These are phyloP conservation scores for Aspergillus nomiae DNA, from an alignment of 2,329 filamentous ascomycete species.

Conservation along the genomic window DNA sequence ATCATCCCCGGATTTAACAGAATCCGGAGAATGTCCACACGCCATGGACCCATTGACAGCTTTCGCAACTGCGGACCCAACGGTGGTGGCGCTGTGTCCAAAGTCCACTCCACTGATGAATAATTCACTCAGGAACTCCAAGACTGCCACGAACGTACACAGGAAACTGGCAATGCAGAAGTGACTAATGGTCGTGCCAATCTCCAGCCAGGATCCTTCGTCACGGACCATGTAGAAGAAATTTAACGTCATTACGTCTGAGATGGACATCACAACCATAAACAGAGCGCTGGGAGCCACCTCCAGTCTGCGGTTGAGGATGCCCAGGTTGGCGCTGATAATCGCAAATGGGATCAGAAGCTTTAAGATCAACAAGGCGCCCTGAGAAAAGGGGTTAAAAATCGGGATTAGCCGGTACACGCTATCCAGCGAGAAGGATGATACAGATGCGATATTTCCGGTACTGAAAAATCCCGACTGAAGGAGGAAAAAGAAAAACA, in stretches of 20 bases:
- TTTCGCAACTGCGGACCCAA: slow-evolving; percentile 21
- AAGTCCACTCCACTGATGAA: slow-evolving; percentile 79
- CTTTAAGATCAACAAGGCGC: slow-evolving; percentile 82
- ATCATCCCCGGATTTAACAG: slow-evolving; percentile 3
- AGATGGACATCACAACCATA: slow-evolving; percentile 90
- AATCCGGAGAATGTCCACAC: slow-evolving; percentile 11
- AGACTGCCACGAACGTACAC: slow-evolving; percentile 83
- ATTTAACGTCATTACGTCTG: slow-evolving; percentile 87
- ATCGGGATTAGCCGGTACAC: slow-evolving; percentile 85
- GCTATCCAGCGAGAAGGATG: slow-evolving; percentile 89
- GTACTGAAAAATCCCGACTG: slow-evolving; percentile 97
- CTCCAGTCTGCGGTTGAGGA: slow-evolving; percentile 80
- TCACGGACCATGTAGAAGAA: slow-evolving; percentile 99
- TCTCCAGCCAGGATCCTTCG: slow-evolving; percentile 96
- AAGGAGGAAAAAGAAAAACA: slow-evolving; percentile 94
- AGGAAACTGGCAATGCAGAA: slow-evolving; percentile 89
- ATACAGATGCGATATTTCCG: slow-evolving; percentile 91
- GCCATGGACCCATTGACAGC: slow-evolving; percentile 23
- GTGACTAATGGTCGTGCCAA: slow-evolving; percentile 93
- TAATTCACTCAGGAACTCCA: slow-evolving; percentile 82
- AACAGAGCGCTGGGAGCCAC: slow-evolving; percentile 88
- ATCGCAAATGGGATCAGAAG: slow-evolving; percentile 90
- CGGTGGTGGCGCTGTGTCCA: slow-evolving; percentile 19
- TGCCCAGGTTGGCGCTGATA: slow-evolving; percentile 90
- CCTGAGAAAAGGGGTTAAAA: slow-evolving; percentile 92